Evolutionary conservation across 2,329 filamentous ascomycete genomes (phyloP), one percentile per base, ranked within the genome.

Genomic region (Aotearoamyces nothofagi): DNA sequence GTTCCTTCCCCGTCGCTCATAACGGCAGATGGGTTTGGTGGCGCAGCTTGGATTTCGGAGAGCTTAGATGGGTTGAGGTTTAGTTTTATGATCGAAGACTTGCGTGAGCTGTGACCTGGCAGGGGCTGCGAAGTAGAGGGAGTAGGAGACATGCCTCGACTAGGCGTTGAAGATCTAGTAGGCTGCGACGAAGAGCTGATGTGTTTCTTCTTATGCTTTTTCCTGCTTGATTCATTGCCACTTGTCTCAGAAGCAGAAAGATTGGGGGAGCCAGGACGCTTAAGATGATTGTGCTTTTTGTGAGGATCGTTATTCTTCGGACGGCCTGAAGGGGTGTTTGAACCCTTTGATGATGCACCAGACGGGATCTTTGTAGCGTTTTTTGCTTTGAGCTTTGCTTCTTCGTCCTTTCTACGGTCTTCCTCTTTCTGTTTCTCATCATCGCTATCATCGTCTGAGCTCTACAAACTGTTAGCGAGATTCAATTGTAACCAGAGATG

Each of bases 251-350:
- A 35, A 15, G 30, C 36, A 0, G 49, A 94, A 17, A 80, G 64
- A 39, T 86, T 78, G 3, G 86, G 83, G 10, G 84, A 93, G 11
- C 84, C 83, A 17, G 81, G 68, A 16, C 87, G 75, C 57, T 94
- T 94, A 29, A 87, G 66, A 42, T 54, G 52, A 17, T 66, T 46
- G 3, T 49, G 46, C 38, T 63, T 65, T 44, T 66, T 68, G 30
- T 59, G 42, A 10, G 61, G 44, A 41, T 71, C 63, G 4, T 46
- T 50, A 38, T 62, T 57, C 39, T 69, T 69, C 22, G 57, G 54
- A 17, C 64, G 61, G 20, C 68, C 68, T 17, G 64, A 72, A 2
- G 74, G 73, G 3, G 74, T 78, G 41, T 63, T 80, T 20, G 67
- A 70, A 15, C 80, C 81, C 50, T 82, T 86, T 1, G 72, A 66